Evolutionary conservation across 805 yeast species (phyloP), one percentile per base, ranked within the genome.

Genomic region (Wickerhamomyces subpelliculosus): DNA sequence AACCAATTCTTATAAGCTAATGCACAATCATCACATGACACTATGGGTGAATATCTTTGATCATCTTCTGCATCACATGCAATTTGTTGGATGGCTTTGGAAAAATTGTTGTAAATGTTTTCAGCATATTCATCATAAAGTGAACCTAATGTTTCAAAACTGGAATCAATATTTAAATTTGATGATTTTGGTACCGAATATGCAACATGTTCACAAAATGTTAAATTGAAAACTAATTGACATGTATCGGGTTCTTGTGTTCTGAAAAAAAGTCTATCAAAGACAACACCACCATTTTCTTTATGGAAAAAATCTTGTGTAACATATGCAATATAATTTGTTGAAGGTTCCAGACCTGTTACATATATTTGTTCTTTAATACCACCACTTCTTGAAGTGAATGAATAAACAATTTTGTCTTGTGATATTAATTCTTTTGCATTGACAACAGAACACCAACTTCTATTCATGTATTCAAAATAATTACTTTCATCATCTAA

Each of bases 1-100:
- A 93, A 68, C 98, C 98, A 90, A 49, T 80, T 70, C 49, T 75
- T 78, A 57, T 90, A 90, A 2, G 89, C 70, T 2, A 56, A 46
- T 1, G 71, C 69, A 56, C 98, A 90, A 51, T 85, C 78, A 12
- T 65, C 68, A 53, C 98, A 90, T 0, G 81, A 68, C 27, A 76
- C 58, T 19, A 90, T 52, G 9, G 95, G 86, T 1, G 96, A 85
- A 58, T 72, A 90, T 6, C 76, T 52, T 2, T 86, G 71, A 42
- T 78, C 88, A 13, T 64, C 58, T 24, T 73, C 76, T 1, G 82
- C 68, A 45, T 84, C 83, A 44, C 98, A 90, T 2, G 88, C 68
- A 4, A 83, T 65, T 43, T 83, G 84, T 42, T 84, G 84, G 43
- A 90, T 59, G 0, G 95, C 87, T 41, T 77, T 75, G 9, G 82